Evolutionary conservation across 1,284 basidiomycete species (phyloP).

Genomic region (Tausonia pullulans): DNA sequence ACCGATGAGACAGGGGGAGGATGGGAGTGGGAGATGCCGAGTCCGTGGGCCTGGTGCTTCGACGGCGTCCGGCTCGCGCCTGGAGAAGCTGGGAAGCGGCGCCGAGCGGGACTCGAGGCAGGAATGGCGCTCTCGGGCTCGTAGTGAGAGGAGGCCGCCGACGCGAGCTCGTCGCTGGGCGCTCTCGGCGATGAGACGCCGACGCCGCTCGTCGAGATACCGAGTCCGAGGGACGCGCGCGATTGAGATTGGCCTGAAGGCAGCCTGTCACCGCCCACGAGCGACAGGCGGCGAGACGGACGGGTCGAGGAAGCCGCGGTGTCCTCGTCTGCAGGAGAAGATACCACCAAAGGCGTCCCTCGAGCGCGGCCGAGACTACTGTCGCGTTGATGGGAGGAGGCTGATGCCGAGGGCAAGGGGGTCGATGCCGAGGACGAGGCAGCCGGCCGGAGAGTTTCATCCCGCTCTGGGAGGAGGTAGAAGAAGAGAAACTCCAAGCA

Average conservation of each 20-base stretch:
- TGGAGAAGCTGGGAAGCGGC: background rate
- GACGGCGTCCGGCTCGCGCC: background rate
- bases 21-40: background rate
- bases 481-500: slow-evolving; percentile 86
- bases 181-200: background rate
- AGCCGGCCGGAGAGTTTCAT: background rate
- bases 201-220: background rate
- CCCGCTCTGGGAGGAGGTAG: slow-evolving; percentile 56
- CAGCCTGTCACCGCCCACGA: too few relatives aligned
- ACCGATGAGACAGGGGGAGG: background rate
- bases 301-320: background rate
- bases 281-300: background rate
- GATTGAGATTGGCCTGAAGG: background rate
- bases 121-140: background rate
- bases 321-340: too few relatives aligned
- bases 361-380: background rate
- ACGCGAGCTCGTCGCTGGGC: background rate
- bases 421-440: background rate
- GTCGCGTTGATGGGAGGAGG: background rate
- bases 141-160: background rate
- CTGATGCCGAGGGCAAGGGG: background rate
- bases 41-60: background rate
- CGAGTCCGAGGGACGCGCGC: background rate
- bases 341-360: too few relatives aligned
- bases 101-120: background rate